Conservation (phyloP, 345 rosid genomes). For the Orychophragmus violaceus region DNA sequence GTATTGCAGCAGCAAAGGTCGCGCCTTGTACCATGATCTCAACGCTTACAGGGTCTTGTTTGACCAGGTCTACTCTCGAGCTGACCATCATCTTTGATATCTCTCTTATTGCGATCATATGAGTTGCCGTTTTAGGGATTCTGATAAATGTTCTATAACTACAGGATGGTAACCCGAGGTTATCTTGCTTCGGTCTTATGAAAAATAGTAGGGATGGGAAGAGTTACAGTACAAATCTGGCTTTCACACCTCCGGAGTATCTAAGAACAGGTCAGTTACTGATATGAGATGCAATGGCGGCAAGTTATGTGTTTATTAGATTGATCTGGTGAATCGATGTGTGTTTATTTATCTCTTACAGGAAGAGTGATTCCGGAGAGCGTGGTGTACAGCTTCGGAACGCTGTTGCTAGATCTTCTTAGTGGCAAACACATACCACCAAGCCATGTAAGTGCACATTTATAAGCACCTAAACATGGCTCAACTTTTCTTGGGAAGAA, state of each 20-base stretch:
- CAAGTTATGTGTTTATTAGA: neutral
- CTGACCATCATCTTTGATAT: neutral
- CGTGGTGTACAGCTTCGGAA: constrained; percentile 83
- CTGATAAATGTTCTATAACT: constrained; percentile 3
- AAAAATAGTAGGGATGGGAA: constrained; percentile 91
- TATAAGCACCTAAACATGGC: constrained; percentile 6
- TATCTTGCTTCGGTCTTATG: constrained; percentile 85
- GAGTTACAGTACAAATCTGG: constrained; percentile 88
- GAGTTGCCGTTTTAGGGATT: too few relatives aligned
- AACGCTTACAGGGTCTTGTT: constrained; percentile 78
- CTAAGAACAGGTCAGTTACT: constrained; percentile 61
- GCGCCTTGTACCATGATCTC: constrained; percentile 82
- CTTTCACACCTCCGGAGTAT: constrained; percentile 89
- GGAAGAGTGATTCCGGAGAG: constrained; percentile 85
- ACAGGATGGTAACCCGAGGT: constrained; percentile 78
- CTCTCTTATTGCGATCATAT: neutral
- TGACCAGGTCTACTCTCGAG: constrained; percentile 47
- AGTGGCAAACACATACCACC: constrained; percentile 96
- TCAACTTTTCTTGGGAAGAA: neutral
- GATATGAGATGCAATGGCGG: constrained; percentile 6
- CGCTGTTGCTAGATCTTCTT: constrained; percentile 78
- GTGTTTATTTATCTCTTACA: constrained; percentile 25
- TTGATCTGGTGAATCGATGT: neutral
- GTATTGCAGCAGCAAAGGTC: constrained; percentile 70
- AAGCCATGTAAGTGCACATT: constrained; percentile 60